Base-by-base conservation (phyloP, 1,139 yeast genomes). In the Sporopachydermia cereana region DNA sequence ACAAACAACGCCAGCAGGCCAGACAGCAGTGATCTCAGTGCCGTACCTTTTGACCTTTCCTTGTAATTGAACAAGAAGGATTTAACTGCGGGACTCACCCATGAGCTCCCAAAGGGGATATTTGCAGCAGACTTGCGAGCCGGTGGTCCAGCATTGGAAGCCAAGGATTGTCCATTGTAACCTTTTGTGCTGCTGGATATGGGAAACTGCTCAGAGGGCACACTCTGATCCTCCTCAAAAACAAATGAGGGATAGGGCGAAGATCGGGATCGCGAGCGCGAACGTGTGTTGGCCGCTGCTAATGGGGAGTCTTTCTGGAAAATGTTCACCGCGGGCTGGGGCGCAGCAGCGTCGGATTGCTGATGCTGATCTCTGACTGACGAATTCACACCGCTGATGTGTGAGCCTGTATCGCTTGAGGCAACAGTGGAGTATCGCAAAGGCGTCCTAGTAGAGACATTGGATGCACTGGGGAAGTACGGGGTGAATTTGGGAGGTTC, bases 401-500 rank as follows among this genome's bases (percentile, higher is more conserved):
- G 12, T 27, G 30, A 27, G n/a, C 30, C n/a, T 27, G 14, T 27
- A 27, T 27, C n/a, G 12, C 14, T 12, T 27, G 39, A 16, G 22
- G 39, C 18, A 7, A 34, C 22, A 7, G 39, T 34, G 18, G 39
- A 34, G 39, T 16, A 34, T n/a, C 39, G 18, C 5, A 34, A n/a
- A 7, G 39, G 39, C 22, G 39, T 34, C 9, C 39, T 12, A 9
- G 39, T 34, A 7, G 39, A 34, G 17, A 34, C 39, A 7, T n/a
- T n/a, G 12, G 39, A 34, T 7, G 39, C 5, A 9, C 22, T 34
- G 9, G 39, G 39, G 39, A 34, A 34, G n/a, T 34, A 34, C 5
- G 39, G 39, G 7, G 39, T 34, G 39, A 34, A 34, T n/a, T n/a
- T 34, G 12, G 39, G 39, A 7, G 39, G 39, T 7, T 34, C 39